Conservation (phyloP, 1,139 yeast species). For the Geotrichum restrictum region DNA sequence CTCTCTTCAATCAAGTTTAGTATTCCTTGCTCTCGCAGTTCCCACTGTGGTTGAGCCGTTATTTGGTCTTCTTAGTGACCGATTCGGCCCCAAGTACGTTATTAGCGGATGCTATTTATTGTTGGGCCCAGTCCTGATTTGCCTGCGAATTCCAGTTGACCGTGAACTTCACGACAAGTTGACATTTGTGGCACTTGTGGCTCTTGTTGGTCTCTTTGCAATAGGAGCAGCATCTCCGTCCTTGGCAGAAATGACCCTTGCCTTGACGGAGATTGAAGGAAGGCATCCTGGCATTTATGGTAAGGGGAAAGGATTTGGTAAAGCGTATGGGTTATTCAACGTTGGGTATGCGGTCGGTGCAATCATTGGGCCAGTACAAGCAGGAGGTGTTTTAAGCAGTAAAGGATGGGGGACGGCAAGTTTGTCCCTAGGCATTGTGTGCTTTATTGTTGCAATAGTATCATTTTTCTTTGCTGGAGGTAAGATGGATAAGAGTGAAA, state of each 20-base stretch:
- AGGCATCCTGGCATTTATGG: constrained; percentile 36
- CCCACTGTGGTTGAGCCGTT: constrained; percentile 38
- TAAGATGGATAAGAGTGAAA: constrained; percentile 11
- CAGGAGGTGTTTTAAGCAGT: constrained; percentile 30
- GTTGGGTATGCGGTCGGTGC: constrained; percentile 37
- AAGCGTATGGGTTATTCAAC: constrained; percentile 39
- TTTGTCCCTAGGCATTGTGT: constrained; percentile 32
- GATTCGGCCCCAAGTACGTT: constrained; percentile 34
- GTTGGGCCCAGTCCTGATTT: constrained; percentile 30
- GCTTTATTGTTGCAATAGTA: constrained; percentile 30
- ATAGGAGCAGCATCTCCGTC: constrained; percentile 32
- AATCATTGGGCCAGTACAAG: constrained; percentile 37
- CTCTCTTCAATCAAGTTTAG: constrained; percentile 35
- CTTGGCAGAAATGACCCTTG: constrained; percentile 36
- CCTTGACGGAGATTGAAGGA: constrained; percentile 29
- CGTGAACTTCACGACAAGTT: constrained; percentile 31
- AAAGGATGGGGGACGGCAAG: constrained; percentile 33
- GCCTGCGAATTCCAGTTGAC: constrained; percentile 34
- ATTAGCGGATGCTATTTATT: constrained; percentile 32
- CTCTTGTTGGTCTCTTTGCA: constrained; percentile 31
- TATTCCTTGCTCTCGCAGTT: constrained; percentile 37
- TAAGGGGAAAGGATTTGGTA: constrained; percentile 37
- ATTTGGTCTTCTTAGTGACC: constrained; percentile 34
- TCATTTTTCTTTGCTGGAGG: constrained; percentile 34
- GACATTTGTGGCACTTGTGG: constrained; percentile 33